Evolutionary conservation across 768 basidiomycete genomes (phyloP).

Genomic region (Rubroboletus satanas): DNA sequence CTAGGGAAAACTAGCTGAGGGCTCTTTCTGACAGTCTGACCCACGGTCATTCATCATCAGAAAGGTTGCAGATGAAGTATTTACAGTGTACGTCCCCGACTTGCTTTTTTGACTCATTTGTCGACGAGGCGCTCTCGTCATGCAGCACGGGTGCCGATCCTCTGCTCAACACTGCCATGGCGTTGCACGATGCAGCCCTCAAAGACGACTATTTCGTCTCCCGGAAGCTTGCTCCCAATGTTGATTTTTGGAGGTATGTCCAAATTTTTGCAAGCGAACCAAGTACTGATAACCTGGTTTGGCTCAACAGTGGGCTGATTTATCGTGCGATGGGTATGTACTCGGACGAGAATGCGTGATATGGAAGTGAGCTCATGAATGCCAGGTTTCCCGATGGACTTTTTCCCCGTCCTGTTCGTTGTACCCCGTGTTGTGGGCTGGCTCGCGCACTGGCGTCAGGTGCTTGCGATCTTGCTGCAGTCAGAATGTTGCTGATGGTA

Average conservation of each 20-base stretch:
- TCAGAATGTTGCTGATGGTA: constrained; percentile 2
- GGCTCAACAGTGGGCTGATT: constrained; percentile 63
- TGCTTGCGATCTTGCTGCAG: constrained; percentile 22
- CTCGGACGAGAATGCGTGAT: not conserved
- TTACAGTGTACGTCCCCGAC: constrained; percentile 59
- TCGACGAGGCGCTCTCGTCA: not conserved
- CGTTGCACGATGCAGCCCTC: constrained; percentile 82
- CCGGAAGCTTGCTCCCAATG: constrained; percentile 81
- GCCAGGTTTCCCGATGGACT: constrained; percentile 86
- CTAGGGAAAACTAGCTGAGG: not conserved
- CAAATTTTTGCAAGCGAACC: not conserved
- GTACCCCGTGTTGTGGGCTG: constrained; percentile 92
- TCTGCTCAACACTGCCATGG: constrained; percentile 85
- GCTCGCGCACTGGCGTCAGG: constrained; percentile 91
- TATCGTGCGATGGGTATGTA: constrained; percentile 85
- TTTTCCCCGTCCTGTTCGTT: constrained; percentile 90
- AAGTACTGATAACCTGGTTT: not conserved
- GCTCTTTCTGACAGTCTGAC: constrained; percentile 56
- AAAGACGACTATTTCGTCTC: constrained; percentile 87
- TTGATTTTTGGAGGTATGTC: constrained; percentile 73
- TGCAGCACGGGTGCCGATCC: constrained; percentile 79
- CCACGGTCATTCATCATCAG: constrained; percentile 89
- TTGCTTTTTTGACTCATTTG: not conserved
- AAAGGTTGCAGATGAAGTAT: constrained; percentile 89
- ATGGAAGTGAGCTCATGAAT: not conserved